phyloP scores from a whole-genome alignment of 2,329 filamentous ascomycete species.

The Talaromyces sp. region DNA sequence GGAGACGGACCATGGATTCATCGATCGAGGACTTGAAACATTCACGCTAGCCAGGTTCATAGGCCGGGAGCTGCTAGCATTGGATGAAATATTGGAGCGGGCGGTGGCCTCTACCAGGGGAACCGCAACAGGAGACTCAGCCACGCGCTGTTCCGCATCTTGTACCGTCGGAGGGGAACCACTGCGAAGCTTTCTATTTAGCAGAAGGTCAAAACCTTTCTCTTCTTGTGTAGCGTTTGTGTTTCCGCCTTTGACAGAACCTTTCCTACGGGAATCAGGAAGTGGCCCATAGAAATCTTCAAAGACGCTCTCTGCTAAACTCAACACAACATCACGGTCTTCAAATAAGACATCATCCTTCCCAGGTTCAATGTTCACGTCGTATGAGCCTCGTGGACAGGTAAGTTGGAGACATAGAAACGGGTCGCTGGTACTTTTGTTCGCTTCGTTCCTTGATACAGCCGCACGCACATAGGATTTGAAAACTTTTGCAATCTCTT shows the following conservation, averaged over 20 bases:
- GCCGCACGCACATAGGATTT: constrained; percentile 52
- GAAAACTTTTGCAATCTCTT: constrained; percentile 55
- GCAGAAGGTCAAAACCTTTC: constrained; percentile 13
- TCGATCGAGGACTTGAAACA: background rate
- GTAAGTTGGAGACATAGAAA: constrained; percentile 59
- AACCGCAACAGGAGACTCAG: background rate
- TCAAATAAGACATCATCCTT: constrained; percentile 66
- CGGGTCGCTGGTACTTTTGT: constrained; percentile 49
- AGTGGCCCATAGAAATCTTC: constrained; percentile 38
- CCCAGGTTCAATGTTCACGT: constrained; percentile 64
- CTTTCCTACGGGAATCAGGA: constrained; percentile 2
- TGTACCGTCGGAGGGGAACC: background rate
- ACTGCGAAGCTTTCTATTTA: constrained; percentile 10
- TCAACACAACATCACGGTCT: constrained; percentile 48
- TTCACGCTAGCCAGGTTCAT: background rate
- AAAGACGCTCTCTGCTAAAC: constrained; percentile 50
- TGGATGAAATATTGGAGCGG: background rate
- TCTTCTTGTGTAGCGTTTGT: background rate
- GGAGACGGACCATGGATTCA: constrained; percentile 4
- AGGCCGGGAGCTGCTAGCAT: background rate
- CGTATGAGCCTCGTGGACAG: constrained; percentile 59
- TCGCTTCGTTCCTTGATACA: constrained; percentile 18
- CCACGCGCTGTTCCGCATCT: background rate
- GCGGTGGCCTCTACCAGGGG: background rate
- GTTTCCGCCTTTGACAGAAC: background rate